A percentile compares a stretch with the other conserved stretches of the same genome.
Evolutionary conservation across 768 basidiomycete genomes (phyloP).

Genomic region (Mycena galericulata): DNA sequence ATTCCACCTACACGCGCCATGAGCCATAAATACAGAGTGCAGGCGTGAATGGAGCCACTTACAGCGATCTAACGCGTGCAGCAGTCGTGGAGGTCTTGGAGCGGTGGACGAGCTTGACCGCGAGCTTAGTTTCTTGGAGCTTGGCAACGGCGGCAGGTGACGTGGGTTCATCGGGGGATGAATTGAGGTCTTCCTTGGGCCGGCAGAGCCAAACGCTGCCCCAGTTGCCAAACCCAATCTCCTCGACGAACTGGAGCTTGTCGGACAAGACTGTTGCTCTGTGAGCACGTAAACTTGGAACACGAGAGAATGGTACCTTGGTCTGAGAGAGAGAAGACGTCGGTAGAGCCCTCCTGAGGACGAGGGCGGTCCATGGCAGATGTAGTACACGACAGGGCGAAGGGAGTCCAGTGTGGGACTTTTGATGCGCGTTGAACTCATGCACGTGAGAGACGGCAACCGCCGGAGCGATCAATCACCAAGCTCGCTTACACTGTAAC

Average conservation of each 20-base stretch:
- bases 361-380: constrained; percentile 53
- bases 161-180: constrained; percentile 46
- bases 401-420: not conserved
- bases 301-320: constrained; percentile 42
- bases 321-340: constrained; percentile 84
- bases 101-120: constrained; percentile 94
- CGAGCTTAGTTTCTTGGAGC: constrained; percentile 70
- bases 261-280: constrained; percentile 63
- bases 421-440: not conserved
- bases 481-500: too few relatives aligned
- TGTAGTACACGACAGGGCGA: not conserved
- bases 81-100: constrained; percentile 88
- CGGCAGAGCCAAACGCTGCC: constrained; percentile 88
- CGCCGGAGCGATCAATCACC: not conserved
- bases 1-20: constrained; percentile 76
- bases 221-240: constrained; percentile 72
- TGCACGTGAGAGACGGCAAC: not conserved
- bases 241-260: constrained; percentile 79
- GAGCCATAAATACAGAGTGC: constrained; percentile 14
- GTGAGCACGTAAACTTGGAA: too few relatives aligned
- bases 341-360: constrained; percentile 55
- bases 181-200: constrained; percentile 61
- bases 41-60: constrained; percentile 42
- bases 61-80: constrained; percentile 91
- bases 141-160: constrained; percentile 49